Conservation (phyloP, 2,329 filamentous ascomycete species). For the Aschersonia sp. region DNA sequence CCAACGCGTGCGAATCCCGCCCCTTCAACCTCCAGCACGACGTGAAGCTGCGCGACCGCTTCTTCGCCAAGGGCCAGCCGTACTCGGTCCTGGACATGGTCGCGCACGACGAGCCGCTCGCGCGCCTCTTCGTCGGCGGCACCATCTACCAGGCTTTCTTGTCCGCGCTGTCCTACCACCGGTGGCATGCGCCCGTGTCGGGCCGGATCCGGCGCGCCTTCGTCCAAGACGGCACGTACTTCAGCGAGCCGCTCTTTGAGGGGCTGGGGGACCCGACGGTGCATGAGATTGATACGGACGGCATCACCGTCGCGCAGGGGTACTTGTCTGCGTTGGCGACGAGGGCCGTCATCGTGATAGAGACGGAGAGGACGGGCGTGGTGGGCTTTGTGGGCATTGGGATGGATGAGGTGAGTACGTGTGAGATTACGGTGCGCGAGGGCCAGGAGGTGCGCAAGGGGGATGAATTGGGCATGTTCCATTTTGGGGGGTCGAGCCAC, state of each 20-base stretch:
- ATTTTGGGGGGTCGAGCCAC: slow-evolving; percentile 62
- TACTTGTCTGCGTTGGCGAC: slow-evolving; percentile 57
- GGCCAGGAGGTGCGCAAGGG: slow-evolving; percentile 56
- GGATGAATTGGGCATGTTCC: slow-evolving; percentile 64
- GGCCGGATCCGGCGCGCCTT: slow-evolving; percentile 45
- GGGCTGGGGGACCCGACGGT: slow-evolving; percentile 13
- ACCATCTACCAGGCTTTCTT: slow-evolving; percentile 61
- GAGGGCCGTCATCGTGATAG: slow-evolving; percentile 53
- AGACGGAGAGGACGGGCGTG: slow-evolving; percentile 48
- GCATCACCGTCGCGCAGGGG: slow-evolving; percentile 40
- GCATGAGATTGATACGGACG: slow-evolving; percentile 22
- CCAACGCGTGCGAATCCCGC: slow-evolving; percentile 51
- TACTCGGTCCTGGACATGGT: slow-evolving; percentile 55
- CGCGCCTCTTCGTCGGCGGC: slow-evolving; percentile 42
- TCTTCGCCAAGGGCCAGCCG: slow-evolving; percentile 57
- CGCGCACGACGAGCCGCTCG: slow-evolving; percentile 31
- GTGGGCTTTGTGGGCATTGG: slow-evolving; percentile 59
- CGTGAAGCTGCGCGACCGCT: slow-evolving; percentile 41
- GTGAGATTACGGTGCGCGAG: slow-evolving; percentile 54
- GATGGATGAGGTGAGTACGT: slow-evolving; percentile 65
- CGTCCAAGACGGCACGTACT: slow-evolving; percentile 52
- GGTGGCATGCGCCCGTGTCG: slow-evolving; percentile 56
- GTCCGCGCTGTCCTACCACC: slow-evolving; percentile 52
- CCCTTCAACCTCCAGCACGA: slow-evolving; percentile 36
- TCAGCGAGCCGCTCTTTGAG: slow-evolving; percentile 38